These are phyloP conservation scores for Rhododendron henanense DNA, from an alignment of 148 eudicot species.

Conservation along the genomic window DNA sequence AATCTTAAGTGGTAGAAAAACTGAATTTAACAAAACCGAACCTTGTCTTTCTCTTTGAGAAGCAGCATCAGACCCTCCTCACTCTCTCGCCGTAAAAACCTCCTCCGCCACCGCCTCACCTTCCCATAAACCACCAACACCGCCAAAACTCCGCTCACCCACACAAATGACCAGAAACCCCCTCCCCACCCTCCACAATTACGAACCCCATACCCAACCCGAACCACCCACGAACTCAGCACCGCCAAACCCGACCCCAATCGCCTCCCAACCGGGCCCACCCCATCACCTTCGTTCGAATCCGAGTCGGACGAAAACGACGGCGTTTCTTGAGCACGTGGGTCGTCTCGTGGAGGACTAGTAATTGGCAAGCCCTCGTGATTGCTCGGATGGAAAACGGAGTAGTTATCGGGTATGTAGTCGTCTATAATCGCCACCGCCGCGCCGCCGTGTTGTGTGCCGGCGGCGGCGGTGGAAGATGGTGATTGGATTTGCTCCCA, in stretches of 20 bases:
- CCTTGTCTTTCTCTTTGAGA: slow-evolving; percentile 52
- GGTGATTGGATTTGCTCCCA: slow-evolving; percentile 41
- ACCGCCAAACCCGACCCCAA: slow-evolving; percentile 11
- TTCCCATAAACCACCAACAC: slow-evolving; percentile 24
- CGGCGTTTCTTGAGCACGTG: background rate
- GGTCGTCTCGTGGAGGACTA: slow-evolving; percentile 1
- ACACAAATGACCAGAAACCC: slow-evolving; percentile 17
- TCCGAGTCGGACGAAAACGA: background rate
- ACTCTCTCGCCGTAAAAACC: slow-evolving; percentile 3
- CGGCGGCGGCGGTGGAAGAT: slow-evolving; percentile 8
- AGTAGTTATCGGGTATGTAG: slow-evolving; percentile 10
- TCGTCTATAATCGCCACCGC: slow-evolving; percentile 17
- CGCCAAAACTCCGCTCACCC: slow-evolving; percentile 25
- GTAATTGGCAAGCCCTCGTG: slow-evolving; percentile 37
- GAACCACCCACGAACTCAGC: slow-evolving; percentile 19
- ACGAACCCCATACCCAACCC: slow-evolving; percentile 16
- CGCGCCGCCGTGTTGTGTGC: background rate
- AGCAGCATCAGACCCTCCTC: slow-evolving; percentile 23
- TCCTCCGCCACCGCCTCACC: slow-evolving; percentile 26
- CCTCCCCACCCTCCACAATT: slow-evolving; percentile 7
- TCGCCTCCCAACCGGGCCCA: slow-evolving; percentile 11
- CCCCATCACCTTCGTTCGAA: background rate
- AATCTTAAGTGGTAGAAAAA: too few species aligned
- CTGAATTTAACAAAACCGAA: slow-evolving; percentile 1
- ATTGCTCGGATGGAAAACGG: slow-evolving; percentile 37